phyloP scores from a whole-genome alignment of 2,329 filamentous ascomycete genomes.

The Elsinoe perseae region DNA sequence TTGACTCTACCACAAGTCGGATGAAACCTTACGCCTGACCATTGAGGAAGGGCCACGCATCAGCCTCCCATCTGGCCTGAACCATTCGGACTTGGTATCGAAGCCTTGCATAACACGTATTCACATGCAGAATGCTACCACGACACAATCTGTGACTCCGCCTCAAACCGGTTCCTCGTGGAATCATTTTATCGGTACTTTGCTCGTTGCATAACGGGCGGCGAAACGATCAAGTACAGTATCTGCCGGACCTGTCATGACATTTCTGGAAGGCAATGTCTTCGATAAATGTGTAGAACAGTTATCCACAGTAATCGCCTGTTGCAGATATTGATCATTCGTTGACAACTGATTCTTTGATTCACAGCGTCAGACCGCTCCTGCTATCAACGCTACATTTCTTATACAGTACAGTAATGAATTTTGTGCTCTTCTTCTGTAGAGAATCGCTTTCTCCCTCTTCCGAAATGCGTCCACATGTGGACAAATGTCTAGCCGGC shows the following conservation, averaged over 20 bases:
- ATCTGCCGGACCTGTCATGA: slow-evolving; percentile 7
- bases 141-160: neutral
- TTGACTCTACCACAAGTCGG: neutral
- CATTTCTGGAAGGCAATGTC: slow-evolving; percentile 7
- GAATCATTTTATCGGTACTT: slow-evolving; percentile 6
- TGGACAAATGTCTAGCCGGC: slow-evolving; percentile 1
- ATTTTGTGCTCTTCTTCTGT: slow-evolving; percentile 1
- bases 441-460: neutral
- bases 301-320: neutral
- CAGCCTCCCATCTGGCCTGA: slow-evolving; percentile 3
- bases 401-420: slow-evolving; percentile 14
- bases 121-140: neutral
- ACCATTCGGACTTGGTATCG: neutral
- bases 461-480: slow-evolving; percentile 9
- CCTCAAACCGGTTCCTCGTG: slow-evolving; percentile 9
- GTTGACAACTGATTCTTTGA: neutral
- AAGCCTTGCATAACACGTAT: neutral
- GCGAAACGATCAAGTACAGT: neutral
- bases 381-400: slow-evolving; percentile 12
- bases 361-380: slow-evolving; percentile 5
- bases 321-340: too few relatives aligned
- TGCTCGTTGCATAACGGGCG: neutral
- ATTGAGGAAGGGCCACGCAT: slow-evolving; percentile 3
- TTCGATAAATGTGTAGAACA: neutral
- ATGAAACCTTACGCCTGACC: neutral